These are phyloP conservation scores for Vitis riparia DNA, from an alignment of 164 flowering plant species.

Conservation along the genomic window DNA sequence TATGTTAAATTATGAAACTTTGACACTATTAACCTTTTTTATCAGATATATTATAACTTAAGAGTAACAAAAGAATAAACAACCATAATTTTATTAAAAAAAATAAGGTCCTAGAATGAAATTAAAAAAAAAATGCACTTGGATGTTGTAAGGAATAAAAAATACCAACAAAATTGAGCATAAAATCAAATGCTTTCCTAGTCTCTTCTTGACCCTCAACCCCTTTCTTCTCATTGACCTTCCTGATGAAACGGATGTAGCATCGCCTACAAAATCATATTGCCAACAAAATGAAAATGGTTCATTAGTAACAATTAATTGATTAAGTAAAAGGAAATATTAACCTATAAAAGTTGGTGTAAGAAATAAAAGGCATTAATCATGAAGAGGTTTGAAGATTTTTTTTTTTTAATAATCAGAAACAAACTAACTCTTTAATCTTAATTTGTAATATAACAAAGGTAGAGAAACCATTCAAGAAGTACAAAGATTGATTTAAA, in stretches of 20 bases:
- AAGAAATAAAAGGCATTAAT: background rate
- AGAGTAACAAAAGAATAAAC: no score
- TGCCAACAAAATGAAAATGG: constrained; percentile 7
- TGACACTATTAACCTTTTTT: no score
- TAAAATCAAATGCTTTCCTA: constrained; percentile 91
- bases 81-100: no score
- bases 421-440: no score
- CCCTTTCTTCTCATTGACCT: constrained; percentile 85
- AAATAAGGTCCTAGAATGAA: no score
- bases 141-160: background rate
- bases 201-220: constrained; percentile 92
- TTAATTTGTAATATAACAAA: no score
- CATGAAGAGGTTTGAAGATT: no score
- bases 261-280: constrained; percentile 64
- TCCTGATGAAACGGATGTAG: constrained; percentile 90
- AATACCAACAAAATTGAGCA: constrained; percentile 85
- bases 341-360: background rate
- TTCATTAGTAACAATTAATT: background rate
- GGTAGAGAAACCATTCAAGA: no score
- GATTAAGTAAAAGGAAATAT: background rate
- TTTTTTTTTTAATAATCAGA: no score
- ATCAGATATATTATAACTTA: no score
- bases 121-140: background rate
- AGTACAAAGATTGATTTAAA: no score
- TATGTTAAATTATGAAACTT: no score